Percentiles rank a stretch among this genome's conserved stretches.
Conservation (phyloP, 306 rosid genomes). For the Vicia sativa region DNA sequence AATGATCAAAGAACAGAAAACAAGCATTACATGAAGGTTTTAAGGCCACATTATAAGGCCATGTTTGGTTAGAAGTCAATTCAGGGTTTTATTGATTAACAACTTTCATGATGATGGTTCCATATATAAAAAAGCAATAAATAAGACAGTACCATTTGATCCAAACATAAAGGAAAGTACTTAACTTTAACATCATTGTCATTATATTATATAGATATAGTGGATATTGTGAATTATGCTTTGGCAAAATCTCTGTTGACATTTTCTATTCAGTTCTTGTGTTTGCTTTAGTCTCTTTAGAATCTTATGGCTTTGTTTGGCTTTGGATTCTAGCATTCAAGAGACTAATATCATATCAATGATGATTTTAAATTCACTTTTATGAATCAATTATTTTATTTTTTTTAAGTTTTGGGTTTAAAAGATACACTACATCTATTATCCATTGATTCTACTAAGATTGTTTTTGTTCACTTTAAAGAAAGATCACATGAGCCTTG, state of each 20-base stretch:
- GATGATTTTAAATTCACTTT: no score
- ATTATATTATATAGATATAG: background rate
- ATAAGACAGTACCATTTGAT: conserved; percentile 6
- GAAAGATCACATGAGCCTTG: no score
- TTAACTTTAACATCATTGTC: background rate
- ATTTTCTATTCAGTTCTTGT: background rate
- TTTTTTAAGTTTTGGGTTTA: no score
- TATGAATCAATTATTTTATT: no score
- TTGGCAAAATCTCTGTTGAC: background rate
- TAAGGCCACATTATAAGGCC: background rate
- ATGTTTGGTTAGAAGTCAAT: conserved; percentile 28
- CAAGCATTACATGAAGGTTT: background rate
- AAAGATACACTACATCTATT: no score
- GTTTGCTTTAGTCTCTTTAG: no score
- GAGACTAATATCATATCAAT: no score
- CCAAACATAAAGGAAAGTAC: background rate
- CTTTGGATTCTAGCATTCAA: no score
- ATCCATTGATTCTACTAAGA: no score
- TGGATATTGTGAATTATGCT: no score
- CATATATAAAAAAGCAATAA: conserved; percentile 7
- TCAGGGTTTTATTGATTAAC: background rate
- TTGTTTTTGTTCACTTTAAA: no score
- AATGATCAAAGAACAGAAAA: background rate
- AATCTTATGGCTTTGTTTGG: no score
- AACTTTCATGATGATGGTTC: conserved; percentile 10